Percentiles rank a stretch among this genome's conserved stretches.
phyloP scores from a whole-genome alignment of 768 basidiomycete genomes.

The Leccinum arenicola region DNA sequence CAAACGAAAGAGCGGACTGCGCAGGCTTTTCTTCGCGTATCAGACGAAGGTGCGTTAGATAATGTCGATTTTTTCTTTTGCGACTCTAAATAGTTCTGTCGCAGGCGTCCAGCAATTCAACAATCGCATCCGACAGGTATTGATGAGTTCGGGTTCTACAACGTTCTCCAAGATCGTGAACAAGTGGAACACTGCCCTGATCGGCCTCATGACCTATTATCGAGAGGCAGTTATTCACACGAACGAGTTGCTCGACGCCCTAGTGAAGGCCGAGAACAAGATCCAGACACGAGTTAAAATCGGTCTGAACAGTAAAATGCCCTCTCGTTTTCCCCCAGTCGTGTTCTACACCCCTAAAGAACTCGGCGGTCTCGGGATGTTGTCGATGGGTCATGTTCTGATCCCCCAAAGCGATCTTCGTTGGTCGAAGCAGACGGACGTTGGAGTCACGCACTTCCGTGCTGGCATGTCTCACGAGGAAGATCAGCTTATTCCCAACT shows the following conservation, averaged over 20 bases:
- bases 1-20: conserved; percentile 97
- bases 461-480: conserved; percentile 98
- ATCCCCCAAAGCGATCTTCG: conserved; percentile 97
- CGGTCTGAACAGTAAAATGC: conserved; percentile 99
- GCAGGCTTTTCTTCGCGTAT: conserved; percentile 96
- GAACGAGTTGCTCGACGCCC: conserved; percentile 89
- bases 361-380: conserved; percentile 96
- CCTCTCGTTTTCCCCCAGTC: conserved; percentile 95
- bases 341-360: conserved; percentile 99
- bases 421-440: conserved; percentile 98
- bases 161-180: conserved; percentile 99
- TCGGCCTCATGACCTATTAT: conserved; percentile 97
- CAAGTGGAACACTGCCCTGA: conserved; percentile 96
- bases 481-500: conserved; percentile 92
- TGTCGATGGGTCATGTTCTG: conserved; percentile 98
- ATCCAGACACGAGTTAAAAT: conserved; percentile 99
- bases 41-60: conserved; percentile 70
- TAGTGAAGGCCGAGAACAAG: conserved; percentile 99
- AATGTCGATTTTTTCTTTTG: not conserved
- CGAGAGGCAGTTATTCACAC: conserved; percentile 98
- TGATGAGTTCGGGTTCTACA: conserved; percentile 98
- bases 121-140: conserved; percentile 92
- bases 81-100: conserved; percentile 4
- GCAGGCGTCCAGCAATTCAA: conserved; percentile 93
- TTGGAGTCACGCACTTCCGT: conserved; percentile 97